phyloP scores from a whole-genome alignment of 305 asterid genomes.

The Nicotiana rustica region DNA sequence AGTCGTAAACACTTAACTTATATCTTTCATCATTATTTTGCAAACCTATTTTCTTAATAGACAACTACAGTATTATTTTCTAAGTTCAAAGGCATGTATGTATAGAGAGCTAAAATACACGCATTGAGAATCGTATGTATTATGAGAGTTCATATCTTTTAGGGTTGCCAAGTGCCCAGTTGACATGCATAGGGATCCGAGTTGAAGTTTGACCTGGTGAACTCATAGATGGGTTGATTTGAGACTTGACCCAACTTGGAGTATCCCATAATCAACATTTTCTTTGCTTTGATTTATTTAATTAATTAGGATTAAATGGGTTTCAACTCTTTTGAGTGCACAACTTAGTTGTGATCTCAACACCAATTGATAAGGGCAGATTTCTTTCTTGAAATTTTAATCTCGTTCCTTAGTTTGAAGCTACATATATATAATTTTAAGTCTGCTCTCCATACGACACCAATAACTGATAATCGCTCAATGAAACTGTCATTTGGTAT shows the following conservation, averaged over 20 bases:
- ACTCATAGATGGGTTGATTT: not conserved
- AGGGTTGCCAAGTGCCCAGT: not conserved
- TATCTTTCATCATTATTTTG: not conserved
- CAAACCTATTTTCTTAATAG: not conserved
- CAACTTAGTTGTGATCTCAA: too few relatives aligned
- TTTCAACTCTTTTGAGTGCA: not conserved
- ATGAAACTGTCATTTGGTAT: too few relatives aligned
- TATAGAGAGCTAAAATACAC: not conserved
- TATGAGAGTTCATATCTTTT: conserved; percentile 1
- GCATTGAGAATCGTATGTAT: conserved; percentile 13
- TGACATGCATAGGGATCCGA: conserved; percentile 7
- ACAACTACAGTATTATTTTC: not conserved
- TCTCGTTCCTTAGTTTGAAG: too few relatives aligned
- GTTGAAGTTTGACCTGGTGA: not conserved
- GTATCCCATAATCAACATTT: conserved; percentile 15
- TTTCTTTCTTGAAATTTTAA: too few relatives aligned
- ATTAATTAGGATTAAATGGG: not conserved
- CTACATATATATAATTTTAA: too few relatives aligned
- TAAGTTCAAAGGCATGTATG: not conserved
- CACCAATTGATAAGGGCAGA: too few relatives aligned
- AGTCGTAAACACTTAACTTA: not conserved
- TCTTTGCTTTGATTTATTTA: not conserved
- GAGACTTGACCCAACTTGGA: conserved; percentile 28
- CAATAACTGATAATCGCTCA: too few relatives aligned
- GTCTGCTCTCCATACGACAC: too few relatives aligned